phyloP scores from a whole-genome alignment of 2,329 filamentous ascomycete species.

The Ceratocystis albifundus region DNA sequence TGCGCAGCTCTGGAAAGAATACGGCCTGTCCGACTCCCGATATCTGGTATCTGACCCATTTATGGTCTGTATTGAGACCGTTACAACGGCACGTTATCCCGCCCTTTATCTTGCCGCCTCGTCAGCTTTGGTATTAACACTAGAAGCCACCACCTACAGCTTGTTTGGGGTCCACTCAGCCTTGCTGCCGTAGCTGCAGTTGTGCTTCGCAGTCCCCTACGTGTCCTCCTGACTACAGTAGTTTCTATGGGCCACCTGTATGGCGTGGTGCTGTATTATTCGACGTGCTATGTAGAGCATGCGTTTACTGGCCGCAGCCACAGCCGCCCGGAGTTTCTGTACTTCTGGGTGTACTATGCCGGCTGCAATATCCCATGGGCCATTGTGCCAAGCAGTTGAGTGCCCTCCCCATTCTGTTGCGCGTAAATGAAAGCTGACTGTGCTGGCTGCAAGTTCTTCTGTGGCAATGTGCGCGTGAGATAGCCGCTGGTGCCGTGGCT shows the following conservation, averaged over 20 bases:
- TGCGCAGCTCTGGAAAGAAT: constrained; percentile 88
- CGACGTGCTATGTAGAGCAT: constrained; percentile 43
- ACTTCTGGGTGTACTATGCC: constrained; percentile 54
- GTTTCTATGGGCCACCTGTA: constrained; percentile 47
- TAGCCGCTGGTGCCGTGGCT: neutral
- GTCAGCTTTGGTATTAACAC: neutral
- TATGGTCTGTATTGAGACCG: constrained; percentile 74
- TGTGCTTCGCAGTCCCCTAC: constrained; percentile 33
- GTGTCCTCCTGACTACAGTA: constrained; percentile 42
- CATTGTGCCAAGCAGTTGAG: constrained; percentile 15
- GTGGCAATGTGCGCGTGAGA: neutral
- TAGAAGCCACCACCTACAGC: constrained; percentile 27
- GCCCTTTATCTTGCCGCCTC: neutral
- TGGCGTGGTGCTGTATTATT: constrained; percentile 51
- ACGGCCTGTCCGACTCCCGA: constrained; percentile 72
- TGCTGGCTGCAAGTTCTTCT: constrained; percentile 35
- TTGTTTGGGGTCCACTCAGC: constrained; percentile 49
- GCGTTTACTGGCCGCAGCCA: constrained; percentile 37
- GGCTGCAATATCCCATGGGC: constrained; percentile 50
- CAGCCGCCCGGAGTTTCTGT: constrained; percentile 48
- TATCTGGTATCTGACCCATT: constrained; percentile 75
- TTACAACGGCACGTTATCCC: constrained; percentile 54
- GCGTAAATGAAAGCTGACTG: constrained; percentile 34
- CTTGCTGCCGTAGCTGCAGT: constrained; percentile 40
- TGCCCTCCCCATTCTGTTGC: neutral